phyloP scores from a whole-genome alignment of 768 basidiomycete genomes.

The Trametes gibbosa region DNA sequence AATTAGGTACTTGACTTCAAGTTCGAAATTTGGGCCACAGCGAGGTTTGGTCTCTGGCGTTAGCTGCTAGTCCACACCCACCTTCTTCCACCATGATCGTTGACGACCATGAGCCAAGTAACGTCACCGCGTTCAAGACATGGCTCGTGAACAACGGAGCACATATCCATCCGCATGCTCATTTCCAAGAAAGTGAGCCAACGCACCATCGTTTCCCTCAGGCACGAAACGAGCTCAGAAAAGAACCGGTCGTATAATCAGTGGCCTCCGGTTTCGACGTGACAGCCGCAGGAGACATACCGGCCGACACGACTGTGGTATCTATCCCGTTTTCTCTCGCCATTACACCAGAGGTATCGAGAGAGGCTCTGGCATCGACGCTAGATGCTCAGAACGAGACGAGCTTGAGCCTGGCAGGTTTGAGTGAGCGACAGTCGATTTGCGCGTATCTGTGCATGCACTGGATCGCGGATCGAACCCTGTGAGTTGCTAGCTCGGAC shows the following conservation, averaged over 20 bases:
- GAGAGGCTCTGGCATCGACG: slow-evolving; percentile 41
- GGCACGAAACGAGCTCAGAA: slow-evolving; percentile 1
- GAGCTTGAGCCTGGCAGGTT: slow-evolving; percentile 29
- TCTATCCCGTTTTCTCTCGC: slow-evolving; percentile 66
- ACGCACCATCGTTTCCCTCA: neutral
- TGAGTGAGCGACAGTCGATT: slow-evolving; percentile 68
- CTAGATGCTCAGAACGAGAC: slow-evolving; percentile 28
- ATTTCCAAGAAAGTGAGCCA: slow-evolving; percentile 46
- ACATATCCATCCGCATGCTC: slow-evolving; percentile 45
- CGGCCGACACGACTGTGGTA: slow-evolving; percentile 52
- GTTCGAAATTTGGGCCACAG: neutral
- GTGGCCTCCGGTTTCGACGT: slow-evolving; percentile 44
- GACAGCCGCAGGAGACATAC: slow-evolving; percentile 47
- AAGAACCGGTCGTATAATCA: neutral
- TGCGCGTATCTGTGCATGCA: slow-evolving; percentile 67
- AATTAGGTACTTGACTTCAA: too few relatives aligned
- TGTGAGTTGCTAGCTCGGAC: slow-evolving; percentile 17
- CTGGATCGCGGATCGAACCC: slow-evolving; percentile 44
- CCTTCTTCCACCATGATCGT: neutral
- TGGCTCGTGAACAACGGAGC: slow-evolving; percentile 55
- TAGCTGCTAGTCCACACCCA: neutral
- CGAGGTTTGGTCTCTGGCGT: neutral
- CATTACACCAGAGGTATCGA: slow-evolving; percentile 54
- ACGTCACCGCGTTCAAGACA: slow-evolving; percentile 35
- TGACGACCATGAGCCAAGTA: slow-evolving; percentile 13